Conservation (phyloP, 106 monocot genomes). For the Dendrobium catenatum region DNA sequence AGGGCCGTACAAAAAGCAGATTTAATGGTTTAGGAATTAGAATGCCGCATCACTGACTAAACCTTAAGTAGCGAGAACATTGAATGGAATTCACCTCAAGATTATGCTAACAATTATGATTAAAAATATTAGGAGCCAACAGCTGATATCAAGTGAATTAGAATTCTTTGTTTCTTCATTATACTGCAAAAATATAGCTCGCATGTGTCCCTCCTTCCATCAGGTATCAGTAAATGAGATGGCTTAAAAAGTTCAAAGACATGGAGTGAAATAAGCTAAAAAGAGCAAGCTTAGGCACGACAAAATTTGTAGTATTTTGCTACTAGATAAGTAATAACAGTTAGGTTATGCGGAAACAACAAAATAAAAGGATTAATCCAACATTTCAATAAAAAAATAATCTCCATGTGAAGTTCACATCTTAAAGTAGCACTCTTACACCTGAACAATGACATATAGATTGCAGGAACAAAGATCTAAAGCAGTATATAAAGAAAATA, state of each 20-base stretch:
- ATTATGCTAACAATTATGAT: too few species aligned
- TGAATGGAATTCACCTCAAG: background rate
- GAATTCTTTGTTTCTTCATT: too few species aligned
- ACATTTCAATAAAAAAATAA: background rate
- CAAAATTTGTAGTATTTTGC: background rate
- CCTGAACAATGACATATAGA: background rate
- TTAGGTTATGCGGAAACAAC: background rate
- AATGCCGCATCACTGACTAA: background rate
- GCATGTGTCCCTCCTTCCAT: background rate
- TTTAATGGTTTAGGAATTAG: background rate
- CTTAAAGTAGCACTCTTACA: background rate
- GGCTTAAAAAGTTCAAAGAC: background rate
- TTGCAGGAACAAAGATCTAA: background rate
- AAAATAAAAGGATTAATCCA: background rate
- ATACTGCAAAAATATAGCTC: too few species aligned
- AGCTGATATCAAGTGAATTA: too few species aligned
- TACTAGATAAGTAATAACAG: background rate
- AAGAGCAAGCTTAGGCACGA: background rate
- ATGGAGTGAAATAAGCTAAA: background rate
- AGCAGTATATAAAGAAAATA: background rate
- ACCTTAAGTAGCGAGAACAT: background rate
- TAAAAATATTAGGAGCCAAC: too few species aligned
- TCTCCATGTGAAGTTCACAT: background rate
- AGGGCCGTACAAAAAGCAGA: background rate
- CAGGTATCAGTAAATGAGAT: background rate